phyloP scores from a whole-genome alignment of 805 yeast genomes.

The Brettanomyces custersianus region DNA sequence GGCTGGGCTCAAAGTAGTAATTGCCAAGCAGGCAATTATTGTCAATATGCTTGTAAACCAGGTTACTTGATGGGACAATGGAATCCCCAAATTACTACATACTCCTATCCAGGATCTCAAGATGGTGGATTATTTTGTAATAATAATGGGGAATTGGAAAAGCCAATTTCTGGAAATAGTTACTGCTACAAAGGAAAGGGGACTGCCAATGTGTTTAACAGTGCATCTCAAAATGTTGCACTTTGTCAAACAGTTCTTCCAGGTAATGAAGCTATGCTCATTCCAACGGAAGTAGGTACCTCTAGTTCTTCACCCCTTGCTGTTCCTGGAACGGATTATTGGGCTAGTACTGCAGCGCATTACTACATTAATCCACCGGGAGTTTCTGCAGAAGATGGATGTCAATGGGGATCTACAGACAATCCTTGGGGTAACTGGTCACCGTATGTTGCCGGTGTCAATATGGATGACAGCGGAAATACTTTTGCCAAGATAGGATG shows the following conservation, averaged over 20 bases:
- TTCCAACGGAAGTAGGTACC: slow-evolving; percentile 63
- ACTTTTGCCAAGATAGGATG: slow-evolving; percentile 83
- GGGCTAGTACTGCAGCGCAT: slow-evolving; percentile 83
- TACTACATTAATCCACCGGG: slow-evolving; percentile 83
- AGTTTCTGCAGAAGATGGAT: slow-evolving; percentile 62
- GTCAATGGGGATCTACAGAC: slow-evolving; percentile 71
- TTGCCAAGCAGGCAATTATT: slow-evolving; percentile 71
- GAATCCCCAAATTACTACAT: slow-evolving; percentile 69
- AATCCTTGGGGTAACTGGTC: slow-evolving; percentile 85
- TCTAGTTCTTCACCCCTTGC: slow-evolving; percentile 50
- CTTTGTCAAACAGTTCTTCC: slow-evolving; percentile 91
- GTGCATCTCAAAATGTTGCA: slow-evolving; percentile 53
- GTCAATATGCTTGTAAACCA: slow-evolving; percentile 89
- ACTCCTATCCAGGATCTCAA: slow-evolving; percentile 68
- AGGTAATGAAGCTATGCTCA: slow-evolving; percentile 90
- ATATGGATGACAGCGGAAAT: slow-evolving; percentile 58
- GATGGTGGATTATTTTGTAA: slow-evolving; percentile 81
- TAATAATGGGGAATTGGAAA: slow-evolving; percentile 55
- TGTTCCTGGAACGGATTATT: slow-evolving; percentile 78
- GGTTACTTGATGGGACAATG: slow-evolving; percentile 85
- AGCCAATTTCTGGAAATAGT: slow-evolving; percentile 45
- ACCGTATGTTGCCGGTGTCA: slow-evolving; percentile 89
- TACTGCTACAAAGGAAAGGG: slow-evolving; percentile 77
- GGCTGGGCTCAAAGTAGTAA: slow-evolving; percentile 85
- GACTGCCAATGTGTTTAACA: slow-evolving; percentile 49